Evolutionary conservation across 768 basidiomycete species (phyloP).

Genomic region (Pleurotus djamor): DNA sequence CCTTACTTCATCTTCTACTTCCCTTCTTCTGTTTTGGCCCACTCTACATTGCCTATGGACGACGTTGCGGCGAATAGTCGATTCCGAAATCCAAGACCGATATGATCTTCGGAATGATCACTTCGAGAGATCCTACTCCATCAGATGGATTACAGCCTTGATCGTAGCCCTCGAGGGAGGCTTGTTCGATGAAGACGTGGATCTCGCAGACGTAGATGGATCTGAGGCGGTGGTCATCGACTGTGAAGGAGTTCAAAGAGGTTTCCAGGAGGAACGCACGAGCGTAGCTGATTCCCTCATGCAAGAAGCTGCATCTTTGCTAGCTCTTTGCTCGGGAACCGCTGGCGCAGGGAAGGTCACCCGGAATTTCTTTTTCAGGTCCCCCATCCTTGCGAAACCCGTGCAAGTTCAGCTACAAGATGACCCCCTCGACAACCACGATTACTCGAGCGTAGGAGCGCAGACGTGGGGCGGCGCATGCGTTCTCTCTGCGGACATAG

Average conservation of each 20-base stretch:
- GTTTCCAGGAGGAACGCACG: slow-evolving; percentile 6
- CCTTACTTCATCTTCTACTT: neutral
- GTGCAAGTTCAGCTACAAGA: slow-evolving; percentile 56
- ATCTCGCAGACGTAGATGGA: slow-evolving; percentile 16
- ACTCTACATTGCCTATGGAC: neutral
- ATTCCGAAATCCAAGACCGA: slow-evolving; percentile 9
- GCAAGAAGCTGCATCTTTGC: slow-evolving; percentile 53
- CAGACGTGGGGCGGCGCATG: slow-evolving; percentile 91
- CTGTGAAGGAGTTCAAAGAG: too few relatives aligned
- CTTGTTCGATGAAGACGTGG: slow-evolving; percentile 12
- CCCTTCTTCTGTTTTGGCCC: neutral
- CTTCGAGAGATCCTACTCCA: slow-evolving; percentile 68
- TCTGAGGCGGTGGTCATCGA: slow-evolving; percentile 16
- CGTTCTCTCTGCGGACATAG: slow-evolving; percentile 74
- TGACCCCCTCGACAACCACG: slow-evolving; percentile 65
- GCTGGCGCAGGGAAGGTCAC: slow-evolving; percentile 58
- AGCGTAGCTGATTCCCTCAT: slow-evolving; percentile 31
- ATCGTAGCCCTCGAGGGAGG: slow-evolving; percentile 35
- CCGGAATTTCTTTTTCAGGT: slow-evolving; percentile 49
- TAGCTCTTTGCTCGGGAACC: slow-evolving; percentile 65
- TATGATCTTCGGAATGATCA: slow-evolving; percentile 47
- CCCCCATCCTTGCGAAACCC: slow-evolving; percentile 6
- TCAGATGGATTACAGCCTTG: slow-evolving; percentile 75
- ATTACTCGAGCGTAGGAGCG: slow-evolving; percentile 72
- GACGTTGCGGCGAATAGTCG: neutral